Evolutionary conservation across 345 rosid genomes (phyloP).

Genomic region (Arabis alpina): DNA sequence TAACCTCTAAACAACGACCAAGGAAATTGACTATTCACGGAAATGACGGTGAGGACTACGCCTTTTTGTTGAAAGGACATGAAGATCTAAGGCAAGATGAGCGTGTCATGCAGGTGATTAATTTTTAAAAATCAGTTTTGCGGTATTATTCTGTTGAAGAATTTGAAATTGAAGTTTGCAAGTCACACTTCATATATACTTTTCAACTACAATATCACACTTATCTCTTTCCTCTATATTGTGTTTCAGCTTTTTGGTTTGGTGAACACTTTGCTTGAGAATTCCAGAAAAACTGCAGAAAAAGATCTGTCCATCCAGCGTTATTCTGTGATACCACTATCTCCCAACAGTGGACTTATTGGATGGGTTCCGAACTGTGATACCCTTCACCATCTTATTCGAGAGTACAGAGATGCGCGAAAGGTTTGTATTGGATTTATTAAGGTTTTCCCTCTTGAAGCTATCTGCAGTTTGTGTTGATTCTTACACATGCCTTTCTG

Average conservation of each 20-base stretch:
- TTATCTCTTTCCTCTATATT: constrained; percentile 17
- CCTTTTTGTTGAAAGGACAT: constrained; percentile 95
- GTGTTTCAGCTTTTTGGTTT: constrained; percentile 85
- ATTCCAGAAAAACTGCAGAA: constrained; percentile 85
- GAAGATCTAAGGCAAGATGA: constrained; percentile 99
- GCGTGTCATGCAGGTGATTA: constrained; percentile 98
- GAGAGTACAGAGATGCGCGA: constrained; percentile 94
- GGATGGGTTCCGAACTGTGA: constrained; percentile 99
- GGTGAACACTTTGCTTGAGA: constrained; percentile 90
- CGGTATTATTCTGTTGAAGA: constrained; percentile 22
- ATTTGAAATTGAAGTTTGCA: constrained; percentile 11
- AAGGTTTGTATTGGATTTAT: constrained; percentile 56
- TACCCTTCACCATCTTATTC: constrained; percentile 89
- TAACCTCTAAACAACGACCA: constrained; percentile 94
- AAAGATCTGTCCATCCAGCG: constrained; percentile 90
- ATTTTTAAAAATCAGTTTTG: constrained; percentile 16
- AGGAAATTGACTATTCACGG: constrained; percentile 96
- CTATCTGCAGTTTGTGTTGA: constrained; percentile 10
- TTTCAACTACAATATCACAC: constrained; percentile 19
- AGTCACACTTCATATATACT: constrained; percentile 4
- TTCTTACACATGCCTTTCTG: constrained; percentile 33
- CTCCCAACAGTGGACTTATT: constrained; percentile 94
- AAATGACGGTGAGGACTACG: constrained; percentile 88
- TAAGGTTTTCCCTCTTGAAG: constrained; percentile 21
- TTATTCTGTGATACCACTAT: constrained; percentile 88